phyloP scores from a whole-genome alignment of 163 green algal species.

The Chlorella variabilis region DNA sequence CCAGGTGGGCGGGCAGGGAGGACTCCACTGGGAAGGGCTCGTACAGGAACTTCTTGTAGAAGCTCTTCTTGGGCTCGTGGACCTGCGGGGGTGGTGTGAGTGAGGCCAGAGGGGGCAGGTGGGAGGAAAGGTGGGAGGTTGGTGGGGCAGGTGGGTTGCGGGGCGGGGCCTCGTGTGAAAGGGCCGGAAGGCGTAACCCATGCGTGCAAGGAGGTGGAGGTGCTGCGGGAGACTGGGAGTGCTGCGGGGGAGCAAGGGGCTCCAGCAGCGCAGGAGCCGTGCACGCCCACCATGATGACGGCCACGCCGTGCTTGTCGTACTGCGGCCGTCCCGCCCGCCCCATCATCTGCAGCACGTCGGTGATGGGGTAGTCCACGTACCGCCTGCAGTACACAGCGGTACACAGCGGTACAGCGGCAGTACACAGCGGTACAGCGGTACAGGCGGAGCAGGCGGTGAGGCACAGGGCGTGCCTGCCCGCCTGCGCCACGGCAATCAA shows the following conservation, averaged over 20 bases:
- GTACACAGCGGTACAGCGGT: not conserved
- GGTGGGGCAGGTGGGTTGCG: too few relatives aligned
- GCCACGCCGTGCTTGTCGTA: constrained; percentile 90
- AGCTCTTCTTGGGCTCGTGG: constrained; percentile 95
- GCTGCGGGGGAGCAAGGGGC: not conserved
- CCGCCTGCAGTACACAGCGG: constrained; percentile 35
- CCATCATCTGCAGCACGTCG: constrained; percentile 99
- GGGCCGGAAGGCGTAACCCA: too few relatives aligned
- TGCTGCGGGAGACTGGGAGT: too few relatives aligned
- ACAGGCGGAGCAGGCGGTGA: too few relatives aligned
- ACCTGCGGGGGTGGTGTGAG: constrained; percentile 33
- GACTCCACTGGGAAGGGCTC: constrained; percentile 98
- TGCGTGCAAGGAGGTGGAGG: too few relatives aligned
- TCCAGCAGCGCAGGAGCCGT: too few relatives aligned
- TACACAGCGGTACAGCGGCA: not conserved
- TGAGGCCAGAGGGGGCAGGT: too few relatives aligned
- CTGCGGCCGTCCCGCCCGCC: constrained; percentile 95
- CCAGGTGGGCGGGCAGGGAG: constrained; percentile 72
- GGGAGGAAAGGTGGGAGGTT: too few relatives aligned
- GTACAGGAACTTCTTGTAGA: constrained; percentile 96
- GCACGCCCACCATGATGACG: constrained; percentile 91
- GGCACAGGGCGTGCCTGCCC: too few relatives aligned
- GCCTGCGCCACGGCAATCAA: too few relatives aligned
- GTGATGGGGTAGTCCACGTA: constrained; percentile 99
- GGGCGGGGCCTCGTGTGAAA: too few relatives aligned